Conservation (phyloP, 2,329 filamentous ascomycete species). For the Fusarium tanahbumbuense region DNA sequence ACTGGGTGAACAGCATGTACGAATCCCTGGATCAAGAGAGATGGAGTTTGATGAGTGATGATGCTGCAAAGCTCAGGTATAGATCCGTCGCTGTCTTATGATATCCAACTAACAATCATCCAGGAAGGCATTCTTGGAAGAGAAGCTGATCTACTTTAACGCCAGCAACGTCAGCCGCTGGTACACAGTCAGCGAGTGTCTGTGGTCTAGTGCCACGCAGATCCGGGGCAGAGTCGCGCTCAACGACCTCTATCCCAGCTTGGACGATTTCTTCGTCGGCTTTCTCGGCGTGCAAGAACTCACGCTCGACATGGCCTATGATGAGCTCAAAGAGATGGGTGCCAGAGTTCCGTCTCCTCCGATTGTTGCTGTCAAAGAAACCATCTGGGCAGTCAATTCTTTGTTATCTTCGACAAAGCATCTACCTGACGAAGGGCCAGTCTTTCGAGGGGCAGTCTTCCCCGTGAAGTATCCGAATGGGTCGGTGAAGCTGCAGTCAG, state of each 20-base stretch:
- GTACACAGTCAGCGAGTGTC: conserved; percentile 47
- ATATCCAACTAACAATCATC: not conserved
- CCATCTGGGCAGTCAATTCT: conserved; percentile 50
- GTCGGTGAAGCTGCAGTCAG: conserved; percentile 16
- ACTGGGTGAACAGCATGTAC: conserved; percentile 33
- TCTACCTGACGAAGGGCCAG: not conserved
- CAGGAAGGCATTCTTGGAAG: conserved; percentile 21
- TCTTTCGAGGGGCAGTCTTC: conserved; percentile 34
- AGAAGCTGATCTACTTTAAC: conserved; percentile 27
- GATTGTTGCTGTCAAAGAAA: conserved; percentile 45
- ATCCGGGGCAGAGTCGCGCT: conserved; percentile 46
- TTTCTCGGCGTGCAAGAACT: conserved; percentile 48
- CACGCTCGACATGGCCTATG: conserved; percentile 48
- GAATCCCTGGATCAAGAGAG: not conserved
- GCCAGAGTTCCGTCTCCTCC: conserved; percentile 4
- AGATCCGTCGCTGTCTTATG: accelerated
- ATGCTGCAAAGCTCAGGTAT: conserved; percentile 22
- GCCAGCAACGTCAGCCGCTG: conserved; percentile 37
- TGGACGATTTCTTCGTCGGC: conserved; percentile 49
- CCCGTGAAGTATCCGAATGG: conserved; percentile 43
- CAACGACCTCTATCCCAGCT: conserved; percentile 44
- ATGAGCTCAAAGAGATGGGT: conserved; percentile 45
- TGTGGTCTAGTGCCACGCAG: conserved; percentile 50
- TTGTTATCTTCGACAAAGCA: conserved; percentile 38
- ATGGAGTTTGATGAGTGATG: not conserved